Evolutionary conservation across 805 yeast genomes (phyloP), one percentile per base, ranked within the genome.

Genomic region (Cyberlindnera xishuangbannaensis): DNA sequence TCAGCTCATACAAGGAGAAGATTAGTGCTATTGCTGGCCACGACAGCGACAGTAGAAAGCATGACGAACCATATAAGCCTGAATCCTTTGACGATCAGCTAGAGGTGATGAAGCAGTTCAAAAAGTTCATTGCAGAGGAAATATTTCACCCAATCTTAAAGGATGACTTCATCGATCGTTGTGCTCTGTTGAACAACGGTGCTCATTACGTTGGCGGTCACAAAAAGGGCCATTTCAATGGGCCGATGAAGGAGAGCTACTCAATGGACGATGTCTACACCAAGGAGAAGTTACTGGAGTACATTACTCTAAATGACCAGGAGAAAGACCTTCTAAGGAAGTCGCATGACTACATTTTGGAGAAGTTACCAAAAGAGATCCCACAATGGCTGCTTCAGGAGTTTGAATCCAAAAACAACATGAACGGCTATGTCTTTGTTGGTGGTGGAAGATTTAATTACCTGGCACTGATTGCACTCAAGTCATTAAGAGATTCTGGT

Each of bases 391-490:
- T 27, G 18, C 10, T 31, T 20, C 15, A 23, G 14, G 30, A n/a
- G 18, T 31, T 36, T 15, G 25, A 18, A 12, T 17, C 18, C 6
- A 26, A 6, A 12, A 6, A 33, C 22, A 35, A 34, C 19, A 35
- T 32, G 25, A 61, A 70, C 40, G 88, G 87, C 8, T 71, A 78
- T 25, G 83, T 79, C 1, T 69, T 71, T 34, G 76, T 80, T 34
- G 88, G 83, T 5, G 88, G 88, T 25, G 82, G 81, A 2, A 69
- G 65, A 41, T 80, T 69, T 50, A 74, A 80, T 31, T 70, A 80
- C 68, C 53, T 79, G 15, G 59, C 79, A 3, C 56, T 76, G 19
- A 51, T 76, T 16, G 65, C 78, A 13, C 62, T 80, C 8, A 57
- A 61, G 38, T 53, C 64, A 4, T 44, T 84, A 28, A 62, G 94